Conservation (phyloP, 345 rosid genomes). For the Conringia planisiliqua region DNA sequence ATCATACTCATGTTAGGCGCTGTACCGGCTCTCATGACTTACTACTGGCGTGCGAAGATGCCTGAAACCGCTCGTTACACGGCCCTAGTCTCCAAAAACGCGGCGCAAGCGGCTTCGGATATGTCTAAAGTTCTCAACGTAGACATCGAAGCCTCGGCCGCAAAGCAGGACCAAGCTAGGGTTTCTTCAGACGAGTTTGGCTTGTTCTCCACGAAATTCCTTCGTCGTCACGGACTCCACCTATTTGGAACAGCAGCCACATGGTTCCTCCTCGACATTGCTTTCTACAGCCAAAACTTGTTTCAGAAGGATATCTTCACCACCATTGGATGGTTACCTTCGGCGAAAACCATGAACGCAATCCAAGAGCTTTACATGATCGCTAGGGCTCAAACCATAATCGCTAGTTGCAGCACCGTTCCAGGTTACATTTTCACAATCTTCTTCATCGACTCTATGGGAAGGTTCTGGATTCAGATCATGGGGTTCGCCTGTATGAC, state of each 20-base stretch:
- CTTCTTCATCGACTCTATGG: conserved; percentile 40
- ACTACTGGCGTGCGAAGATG: conserved; percentile 72
- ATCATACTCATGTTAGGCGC: conserved; percentile 69
- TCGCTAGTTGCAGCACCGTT: conserved; percentile 68
- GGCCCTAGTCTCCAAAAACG: conserved; percentile 57
- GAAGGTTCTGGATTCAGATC: conserved; percentile 51
- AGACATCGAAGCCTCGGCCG: conserved; percentile 51
- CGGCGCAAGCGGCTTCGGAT: conserved; percentile 58
- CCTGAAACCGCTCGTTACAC: conserved; percentile 90
- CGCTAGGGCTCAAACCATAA: conserved; percentile 56
- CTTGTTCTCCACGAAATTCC: conserved; percentile 47
- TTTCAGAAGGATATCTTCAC: conserved; percentile 74
- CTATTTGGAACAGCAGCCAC: conserved; percentile 57
- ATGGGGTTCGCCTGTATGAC: conserved; percentile 66
- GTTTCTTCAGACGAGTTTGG: conserved; percentile 40
- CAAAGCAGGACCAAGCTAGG: conserved; percentile 26
- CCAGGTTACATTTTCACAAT: conserved; percentile 74
- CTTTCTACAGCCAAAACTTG: conserved; percentile 69
- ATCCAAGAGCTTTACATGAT: conserved; percentile 58
- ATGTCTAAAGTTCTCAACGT: conserved; percentile 76
- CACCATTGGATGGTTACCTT: conserved; percentile 72
- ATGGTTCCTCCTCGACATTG: conserved; percentile 76
- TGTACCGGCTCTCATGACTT: conserved; percentile 58
- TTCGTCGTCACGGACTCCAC: conserved; percentile 52
- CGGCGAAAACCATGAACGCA: conserved; percentile 62